These are phyloP conservation scores for Lactifluus hygrophoroides DNA, from an alignment of 768 basidiomycete genomes.

Conservation along the genomic window DNA sequence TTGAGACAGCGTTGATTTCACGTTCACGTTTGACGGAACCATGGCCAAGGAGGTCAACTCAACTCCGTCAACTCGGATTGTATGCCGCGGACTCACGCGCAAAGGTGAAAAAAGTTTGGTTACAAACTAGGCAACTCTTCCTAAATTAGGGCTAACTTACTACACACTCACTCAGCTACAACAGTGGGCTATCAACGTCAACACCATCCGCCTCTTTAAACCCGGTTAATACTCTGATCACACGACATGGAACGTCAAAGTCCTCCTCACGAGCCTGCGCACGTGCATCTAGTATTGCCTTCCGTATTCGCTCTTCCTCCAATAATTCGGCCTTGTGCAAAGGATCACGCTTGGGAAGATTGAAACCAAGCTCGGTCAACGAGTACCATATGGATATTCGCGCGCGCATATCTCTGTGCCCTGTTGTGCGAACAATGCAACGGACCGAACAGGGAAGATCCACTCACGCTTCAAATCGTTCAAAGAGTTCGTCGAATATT, in stretches of 20 bases:
- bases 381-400: slow-evolving; percentile 60
- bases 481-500: slow-evolving; percentile 18
- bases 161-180: background rate
- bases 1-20: background rate
- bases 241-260: slow-evolving; percentile 44
- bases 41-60: background rate
- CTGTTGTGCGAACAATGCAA: background rate
- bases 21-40: slow-evolving; percentile 1
- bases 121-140: slow-evolving; percentile 13
- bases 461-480: slow-evolving; percentile 17
- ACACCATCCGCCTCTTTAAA: slow-evolving; percentile 33
- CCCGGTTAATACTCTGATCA: slow-evolving; percentile 53
- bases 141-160: slow-evolving; percentile 1
- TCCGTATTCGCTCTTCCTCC: slow-evolving; percentile 55
- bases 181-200: background rate
- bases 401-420: slow-evolving; percentile 52
- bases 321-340: slow-evolving; percentile 61
- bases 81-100: background rate
- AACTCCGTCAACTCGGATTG: background rate
- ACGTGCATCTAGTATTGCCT: slow-evolving; percentile 52
- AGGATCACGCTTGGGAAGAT: slow-evolving; percentile 50
- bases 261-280: slow-evolving; percentile 41
- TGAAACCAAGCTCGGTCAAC: slow-evolving; percentile 48
- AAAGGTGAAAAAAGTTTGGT: background rate
- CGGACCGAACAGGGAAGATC: background rate